Percentiles rank a stretch among this genome's conserved stretches.
Conservation (phyloP, 768 basidiomycete species). For the Boletellus ananas region DNA sequence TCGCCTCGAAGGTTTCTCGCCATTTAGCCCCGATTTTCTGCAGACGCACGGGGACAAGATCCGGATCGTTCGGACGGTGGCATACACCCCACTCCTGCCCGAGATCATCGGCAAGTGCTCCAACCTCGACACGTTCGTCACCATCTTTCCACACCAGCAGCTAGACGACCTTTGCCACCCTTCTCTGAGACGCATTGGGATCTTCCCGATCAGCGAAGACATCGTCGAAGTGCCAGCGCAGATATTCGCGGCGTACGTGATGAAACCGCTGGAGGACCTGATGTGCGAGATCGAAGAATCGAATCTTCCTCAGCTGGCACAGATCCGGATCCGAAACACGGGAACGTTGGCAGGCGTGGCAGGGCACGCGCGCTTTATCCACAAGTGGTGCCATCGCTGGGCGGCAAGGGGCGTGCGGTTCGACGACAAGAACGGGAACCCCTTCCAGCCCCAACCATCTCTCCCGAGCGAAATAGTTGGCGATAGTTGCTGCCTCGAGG, state of each 20-base stretch:
- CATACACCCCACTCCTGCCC: slow-evolving; percentile 32
- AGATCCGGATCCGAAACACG: slow-evolving; percentile 39
- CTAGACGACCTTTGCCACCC: slow-evolving; percentile 38
- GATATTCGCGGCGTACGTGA: slow-evolving; percentile 38
- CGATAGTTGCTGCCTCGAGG: neutral
- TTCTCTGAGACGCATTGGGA: slow-evolving; percentile 39
- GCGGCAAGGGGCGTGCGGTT: slow-evolving; percentile 26
- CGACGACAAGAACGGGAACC: slow-evolving; percentile 30
- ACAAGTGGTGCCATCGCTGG: slow-evolving; percentile 31
- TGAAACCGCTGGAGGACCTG: slow-evolving; percentile 39
- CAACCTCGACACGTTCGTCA: slow-evolving; percentile 41
- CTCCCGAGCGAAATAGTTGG: neutral
- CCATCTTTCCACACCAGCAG: slow-evolving; percentile 34
- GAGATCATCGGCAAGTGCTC: slow-evolving; percentile 37
- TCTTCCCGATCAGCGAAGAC: slow-evolving; percentile 41
- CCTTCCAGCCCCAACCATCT: slow-evolving; percentile 11
- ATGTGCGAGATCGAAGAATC: slow-evolving; percentile 37
- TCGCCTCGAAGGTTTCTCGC: slow-evolving; percentile 42
- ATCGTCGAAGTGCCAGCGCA: slow-evolving; percentile 34
- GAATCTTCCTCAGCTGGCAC: slow-evolving; percentile 31
- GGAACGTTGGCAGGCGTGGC: slow-evolving; percentile 36
- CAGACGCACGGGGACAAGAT: slow-evolving; percentile 41
- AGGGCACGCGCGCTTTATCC: slow-evolving; percentile 24
- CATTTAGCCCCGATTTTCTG: slow-evolving; percentile 41
- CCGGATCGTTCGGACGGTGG: slow-evolving; percentile 36